Evolutionary conservation across 495 filamentous ascomycete species (phyloP), one percentile per base, ranked within the genome.

Genomic region (Neurospora tetrasperma): DNA sequence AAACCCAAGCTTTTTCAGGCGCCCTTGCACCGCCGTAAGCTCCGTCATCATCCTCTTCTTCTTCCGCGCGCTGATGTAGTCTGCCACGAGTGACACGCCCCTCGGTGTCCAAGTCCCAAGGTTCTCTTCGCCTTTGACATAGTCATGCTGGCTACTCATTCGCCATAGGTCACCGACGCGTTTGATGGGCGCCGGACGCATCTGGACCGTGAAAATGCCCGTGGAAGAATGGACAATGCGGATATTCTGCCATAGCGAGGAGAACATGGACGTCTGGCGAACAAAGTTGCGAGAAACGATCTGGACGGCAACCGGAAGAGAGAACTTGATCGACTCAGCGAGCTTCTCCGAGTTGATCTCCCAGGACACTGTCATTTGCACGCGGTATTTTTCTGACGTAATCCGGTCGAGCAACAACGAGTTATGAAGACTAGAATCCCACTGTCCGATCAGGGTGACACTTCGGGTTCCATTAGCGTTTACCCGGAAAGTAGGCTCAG

Each of bases 381-480:
- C 92, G 42, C 91, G 91, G 78, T 97, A 96, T 77, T 93, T 94
- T 71, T 97, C 94, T 12, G 93, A 88, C 18, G 96, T 98, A 12
- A 92, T 90, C 23, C 94, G 89, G 78, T 98, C 94, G 11, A 99
- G 89, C 11, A 98, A 85, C 31, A 96, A 86, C 20, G 96, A 99
- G 72, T 88, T 89, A 78, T 99, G 96, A 73, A 95, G 86, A 77
- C 93, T 95, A 0, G 96, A 98, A 79, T 98, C 96, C 96, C 96
- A 99, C 78, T 98, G 96, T 10, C 92, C 94, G 11, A 90, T 82
- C 27, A 98, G 84, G 2, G 91, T 94, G 70, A 97, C 88, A 78
- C 92, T 91, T n/a, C 91, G 92, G 2, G 95, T 98, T 41, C 96
- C 96, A 79, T 98, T 94, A 6, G 92, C 88, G 81, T 97, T 95